Base-by-base conservation (phyloP, 495 filamentous ascomycete genomes). In the Chaetomidium leptoderma region DNA sequence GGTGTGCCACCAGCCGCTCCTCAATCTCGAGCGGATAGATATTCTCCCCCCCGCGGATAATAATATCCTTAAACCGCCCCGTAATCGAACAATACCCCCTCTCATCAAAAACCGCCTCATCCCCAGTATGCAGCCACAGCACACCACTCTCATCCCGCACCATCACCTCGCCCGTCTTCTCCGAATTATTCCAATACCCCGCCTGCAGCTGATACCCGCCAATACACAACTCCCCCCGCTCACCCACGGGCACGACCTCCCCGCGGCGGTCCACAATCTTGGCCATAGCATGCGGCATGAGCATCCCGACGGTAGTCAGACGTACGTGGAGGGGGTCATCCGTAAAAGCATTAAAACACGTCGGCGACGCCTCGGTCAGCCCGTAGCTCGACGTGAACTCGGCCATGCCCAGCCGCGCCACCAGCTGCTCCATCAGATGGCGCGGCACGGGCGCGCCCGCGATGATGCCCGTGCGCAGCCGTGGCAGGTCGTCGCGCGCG, bases 11-110 rank as follows among this genome's bases (percentile, higher is more conserved):
- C 6, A 89, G 72, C n/a, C 84, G 75, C 63, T 85, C 82, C 70
- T 89, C 86, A 55, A 88, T 87, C 63, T 89, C 85, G 17, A 87
- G 74, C 2, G 86, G 86, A 61, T 87, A 87, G 58, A 88, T 87
- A 62, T 81, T 81, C 64, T 81, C 78, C 47, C 78, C 78, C 79
- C 78, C 78, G 53, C 83, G 66, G 55, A 86, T 86, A 60, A 85
- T 84, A 35, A 86, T 79, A 58, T 86, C 84, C 72, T 86, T 86
- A 61, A 85, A 83, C 35, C 83, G 57, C 0, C 84, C 84, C 2
- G 81, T 86, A 59, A 89, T 86, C 13, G 70, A 76, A 61, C 82
- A 86, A 62, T 85, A 84, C 4, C 86, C 85, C 30, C 80, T 68
- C 23, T 80, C 76, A 58, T 85, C 80, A 63, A 89, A 86, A 0